These are phyloP conservation scores for Alternaria dauci DNA, from an alignment of 2,329 filamentous ascomycete genomes.

Conservation along the genomic window DNA sequence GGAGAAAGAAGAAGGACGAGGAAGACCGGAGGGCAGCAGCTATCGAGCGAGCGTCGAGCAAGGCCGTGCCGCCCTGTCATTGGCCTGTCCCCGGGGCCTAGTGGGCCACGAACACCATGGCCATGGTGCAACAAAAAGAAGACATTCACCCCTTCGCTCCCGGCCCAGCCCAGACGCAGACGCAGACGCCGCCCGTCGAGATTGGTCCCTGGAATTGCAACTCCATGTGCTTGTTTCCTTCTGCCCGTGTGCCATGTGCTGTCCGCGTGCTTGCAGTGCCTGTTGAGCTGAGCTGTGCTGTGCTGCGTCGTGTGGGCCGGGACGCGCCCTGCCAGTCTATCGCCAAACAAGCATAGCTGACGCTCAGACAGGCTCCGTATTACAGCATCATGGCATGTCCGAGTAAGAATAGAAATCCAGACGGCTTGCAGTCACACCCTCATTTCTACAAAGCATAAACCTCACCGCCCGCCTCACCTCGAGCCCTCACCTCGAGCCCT, in stretches of 20 bases:
- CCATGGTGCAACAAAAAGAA: constrained; percentile 10
- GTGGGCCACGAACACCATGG: constrained; percentile 12
- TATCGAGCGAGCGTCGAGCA: constrained; percentile 20
- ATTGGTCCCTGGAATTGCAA: not conserved
- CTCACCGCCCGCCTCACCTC: not conserved
- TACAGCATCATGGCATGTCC: constrained; percentile 23
- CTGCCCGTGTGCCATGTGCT: constrained; percentile 2
- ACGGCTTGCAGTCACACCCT: not conserved
- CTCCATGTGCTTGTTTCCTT: not conserved
- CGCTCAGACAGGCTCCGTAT: constrained; percentile 15
- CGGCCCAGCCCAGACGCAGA: constrained; percentile 5
- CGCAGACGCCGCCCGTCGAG: not conserved
- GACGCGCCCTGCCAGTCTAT: constrained; percentile 17
- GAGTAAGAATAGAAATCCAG: constrained; percentile 7
- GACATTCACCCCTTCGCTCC: not conserved
- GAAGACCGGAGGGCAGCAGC: constrained; percentile 26
- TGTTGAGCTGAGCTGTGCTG: constrained; percentile 17
- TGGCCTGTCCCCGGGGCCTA: constrained; percentile 7
- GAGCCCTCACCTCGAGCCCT: not conserved
- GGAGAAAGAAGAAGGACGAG: constrained; percentile 30
- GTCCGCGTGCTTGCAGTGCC: constrained; percentile 9
- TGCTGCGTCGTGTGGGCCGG: constrained; percentile 13
- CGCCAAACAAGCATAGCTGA: constrained; percentile 19
- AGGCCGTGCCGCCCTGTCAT: constrained; percentile 12
- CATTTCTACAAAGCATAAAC: not conserved